phyloP scores from a whole-genome alignment of 371 early-diverging fungal genomes.

The Actinomortierella wolfii region DNA sequence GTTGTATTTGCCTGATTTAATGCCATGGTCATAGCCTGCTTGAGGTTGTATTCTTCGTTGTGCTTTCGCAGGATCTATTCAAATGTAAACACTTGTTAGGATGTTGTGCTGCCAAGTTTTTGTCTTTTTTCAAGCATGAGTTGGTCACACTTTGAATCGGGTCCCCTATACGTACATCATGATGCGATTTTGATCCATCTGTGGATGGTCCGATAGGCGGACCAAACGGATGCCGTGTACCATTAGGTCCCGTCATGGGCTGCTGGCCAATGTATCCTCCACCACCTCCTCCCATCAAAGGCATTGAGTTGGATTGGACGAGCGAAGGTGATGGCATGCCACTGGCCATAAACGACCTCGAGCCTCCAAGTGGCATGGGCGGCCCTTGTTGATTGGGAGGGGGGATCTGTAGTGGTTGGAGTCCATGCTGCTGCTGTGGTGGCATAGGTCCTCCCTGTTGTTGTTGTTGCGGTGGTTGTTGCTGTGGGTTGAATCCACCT shows the following conservation, averaged over 20 bases:
- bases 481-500: too few relatives aligned
- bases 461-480: too few relatives aligned
- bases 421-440: slow-evolving; percentile 24
- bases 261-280: not conserved
- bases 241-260: not conserved
- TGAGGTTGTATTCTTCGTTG: slow-evolving; percentile 35
- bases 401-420: slow-evolving; percentile 22
- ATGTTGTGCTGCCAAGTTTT: not conserved
- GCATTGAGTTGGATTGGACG: slow-evolving; percentile 22
- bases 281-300: slow-evolving; percentile 31
- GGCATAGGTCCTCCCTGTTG: not conserved
- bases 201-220: slow-evolving; percentile 32
- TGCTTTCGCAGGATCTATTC: slow-evolving; percentile 39
- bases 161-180: slow-evolving; percentile 20
- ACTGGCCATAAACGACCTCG: slow-evolving; percentile 20
- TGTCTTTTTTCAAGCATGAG: not conserved
- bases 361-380: slow-evolving; percentile 19
- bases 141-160: too few relatives aligned
- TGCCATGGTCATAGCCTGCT: slow-evolving; percentile 18
- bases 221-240: slow-evolving; percentile 27
- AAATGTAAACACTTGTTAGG: not conserved
- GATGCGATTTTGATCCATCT: slow-evolving; percentile 33
- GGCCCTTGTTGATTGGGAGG: slow-evolving; percentile 12
- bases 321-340: slow-evolving; percentile 45
- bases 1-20: slow-evolving; percentile 19